phyloP scores from a whole-genome alignment of 2,329 filamentous ascomycete species.

The Claviceps pusilla region DNA sequence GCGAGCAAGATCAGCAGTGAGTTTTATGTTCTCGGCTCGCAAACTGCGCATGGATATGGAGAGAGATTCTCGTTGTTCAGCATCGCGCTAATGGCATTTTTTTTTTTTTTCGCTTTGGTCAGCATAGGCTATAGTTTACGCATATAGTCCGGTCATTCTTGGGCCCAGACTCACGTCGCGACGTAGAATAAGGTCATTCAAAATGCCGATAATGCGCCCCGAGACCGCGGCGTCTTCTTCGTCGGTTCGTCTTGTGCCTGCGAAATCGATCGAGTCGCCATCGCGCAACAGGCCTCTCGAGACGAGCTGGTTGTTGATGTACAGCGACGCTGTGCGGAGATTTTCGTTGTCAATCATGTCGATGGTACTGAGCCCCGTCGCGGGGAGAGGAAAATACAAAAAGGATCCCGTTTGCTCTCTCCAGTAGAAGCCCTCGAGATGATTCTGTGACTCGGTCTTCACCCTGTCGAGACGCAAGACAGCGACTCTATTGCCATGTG shows the following conservation, averaged over 20 bases:
- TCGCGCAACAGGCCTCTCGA: slow-evolving; percentile 50
- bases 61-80: slow-evolving; percentile 72
- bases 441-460: background rate
- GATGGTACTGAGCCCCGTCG: slow-evolving; percentile 1
- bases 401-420: background rate
- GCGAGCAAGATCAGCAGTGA: slow-evolving; percentile 52
- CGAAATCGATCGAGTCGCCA: slow-evolving; percentile 70
- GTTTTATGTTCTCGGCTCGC: slow-evolving; percentile 59
- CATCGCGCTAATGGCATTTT: slow-evolving; percentile 51
- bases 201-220: slow-evolving; percentile 75
- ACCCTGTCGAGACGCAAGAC: background rate
- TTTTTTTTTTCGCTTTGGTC: background rate
- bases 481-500: slow-evolving; percentile 2
- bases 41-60: slow-evolving; percentile 63
- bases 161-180: slow-evolving; percentile 52
- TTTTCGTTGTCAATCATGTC: slow-evolving; percentile 45
- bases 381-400: background rate
- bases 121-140: background rate
- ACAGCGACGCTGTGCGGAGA: slow-evolving; percentile 51
- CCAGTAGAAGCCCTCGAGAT: background rate
- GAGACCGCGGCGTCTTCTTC: slow-evolving; percentile 48
- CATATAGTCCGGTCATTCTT: background rate
- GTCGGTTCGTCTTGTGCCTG: slow-evolving; percentile 48
- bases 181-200: slow-evolving; percentile 83
- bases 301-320: slow-evolving; percentile 58